These are phyloP conservation scores for Macrolepiota albuminosa DNA, from an alignment of 768 basidiomycete species.

Conservation along the genomic window DNA sequence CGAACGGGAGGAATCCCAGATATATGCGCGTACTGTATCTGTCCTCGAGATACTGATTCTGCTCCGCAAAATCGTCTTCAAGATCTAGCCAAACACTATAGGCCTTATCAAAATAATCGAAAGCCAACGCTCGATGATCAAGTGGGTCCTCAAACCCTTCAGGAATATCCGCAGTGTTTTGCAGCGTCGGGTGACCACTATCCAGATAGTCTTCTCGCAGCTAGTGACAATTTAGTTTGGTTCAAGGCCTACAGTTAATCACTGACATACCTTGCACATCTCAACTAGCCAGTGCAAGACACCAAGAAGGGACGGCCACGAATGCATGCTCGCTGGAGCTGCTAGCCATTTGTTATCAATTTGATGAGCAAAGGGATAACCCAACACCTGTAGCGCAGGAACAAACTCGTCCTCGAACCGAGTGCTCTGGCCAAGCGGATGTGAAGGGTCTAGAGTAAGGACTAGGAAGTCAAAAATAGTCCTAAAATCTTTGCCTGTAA, in stretches of 20 bases:
- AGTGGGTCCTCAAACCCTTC: constrained; percentile 73
- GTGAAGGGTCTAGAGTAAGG: constrained; percentile 62
- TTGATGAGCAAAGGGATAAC: constrained; percentile 76
- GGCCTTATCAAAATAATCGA: constrained; percentile 64
- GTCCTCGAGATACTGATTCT: constrained; percentile 64
- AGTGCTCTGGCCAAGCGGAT: constrained; percentile 44
- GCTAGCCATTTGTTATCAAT: constrained; percentile 85
- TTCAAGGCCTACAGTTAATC: not conserved
- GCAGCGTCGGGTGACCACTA: constrained; percentile 65
- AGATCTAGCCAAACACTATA: constrained; percentile 67
- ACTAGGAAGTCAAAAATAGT: constrained; percentile 80
- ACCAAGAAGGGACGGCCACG: constrained; percentile 88
- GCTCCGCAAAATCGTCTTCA: constrained; percentile 63
- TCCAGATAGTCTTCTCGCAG: constrained; percentile 44
- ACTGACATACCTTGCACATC: constrained; percentile 62
- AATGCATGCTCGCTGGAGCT: constrained; percentile 83
- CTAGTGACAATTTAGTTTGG: constrained; percentile 28
- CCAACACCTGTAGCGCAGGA: constrained; percentile 63
- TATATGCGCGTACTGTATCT: constrained; percentile 58
- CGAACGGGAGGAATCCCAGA: not conserved
- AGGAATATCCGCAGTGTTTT: constrained; percentile 53
- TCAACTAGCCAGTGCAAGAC: constrained; percentile 92
- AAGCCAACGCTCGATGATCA: constrained; percentile 75
- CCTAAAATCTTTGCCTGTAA: constrained; percentile 85
- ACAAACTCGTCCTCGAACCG: constrained; percentile 81